Percentiles rank a stretch among this genome's conserved stretches.
phyloP scores from a whole-genome alignment of 495 filamentous ascomycete genomes.

The Apodospora peruviana region DNA sequence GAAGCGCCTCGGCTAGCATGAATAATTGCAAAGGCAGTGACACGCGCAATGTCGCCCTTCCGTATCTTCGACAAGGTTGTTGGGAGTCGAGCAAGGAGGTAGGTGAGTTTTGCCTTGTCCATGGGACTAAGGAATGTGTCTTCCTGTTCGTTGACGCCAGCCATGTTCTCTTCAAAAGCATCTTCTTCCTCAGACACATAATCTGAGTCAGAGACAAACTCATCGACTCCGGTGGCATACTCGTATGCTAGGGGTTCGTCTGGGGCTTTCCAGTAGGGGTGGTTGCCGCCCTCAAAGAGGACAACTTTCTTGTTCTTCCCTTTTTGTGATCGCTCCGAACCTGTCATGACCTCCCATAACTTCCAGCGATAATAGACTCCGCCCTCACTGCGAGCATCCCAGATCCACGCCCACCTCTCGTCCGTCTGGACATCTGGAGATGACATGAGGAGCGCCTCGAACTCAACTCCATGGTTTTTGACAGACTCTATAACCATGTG shows the following conservation, averaged over 20 bases:
- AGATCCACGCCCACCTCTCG: constrained; percentile 91
- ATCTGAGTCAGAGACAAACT: constrained; percentile 76
- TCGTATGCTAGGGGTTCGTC: constrained; percentile 64
- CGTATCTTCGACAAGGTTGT: constrained; percentile 68
- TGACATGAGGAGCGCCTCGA: constrained; percentile 90
- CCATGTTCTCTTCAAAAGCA: constrained; percentile 65
- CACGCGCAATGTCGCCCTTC: constrained; percentile 78
- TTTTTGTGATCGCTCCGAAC: constrained; percentile 28
- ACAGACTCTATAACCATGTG: constrained; percentile 81
- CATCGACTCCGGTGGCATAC: constrained; percentile 63
- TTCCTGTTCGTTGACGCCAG: constrained; percentile 44
- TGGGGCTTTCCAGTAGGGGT: constrained; percentile 58
- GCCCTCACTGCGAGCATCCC: constrained; percentile 73
- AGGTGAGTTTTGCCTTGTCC: constrained; percentile 75
- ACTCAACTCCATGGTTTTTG: constrained; percentile 74
- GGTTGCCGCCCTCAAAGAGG: constrained; percentile 65
- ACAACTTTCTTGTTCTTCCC: constrained; percentile 42
- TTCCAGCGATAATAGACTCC: constrained; percentile 89
- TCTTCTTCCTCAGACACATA: constrained; percentile 88
- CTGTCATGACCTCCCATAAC: constrained; percentile 76
- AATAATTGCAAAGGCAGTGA: constrained; percentile 85
- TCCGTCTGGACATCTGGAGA: constrained; percentile 71
- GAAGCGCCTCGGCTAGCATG: constrained; percentile 73
- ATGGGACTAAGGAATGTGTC: constrained; percentile 76
- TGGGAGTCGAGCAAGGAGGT: constrained; percentile 75